A percentile compares a stretch with the other conserved stretches of the same genome.
phyloP scores from a whole-genome alignment of 1,139 yeast genomes.

The Waltiozyma sp. region DNA sequence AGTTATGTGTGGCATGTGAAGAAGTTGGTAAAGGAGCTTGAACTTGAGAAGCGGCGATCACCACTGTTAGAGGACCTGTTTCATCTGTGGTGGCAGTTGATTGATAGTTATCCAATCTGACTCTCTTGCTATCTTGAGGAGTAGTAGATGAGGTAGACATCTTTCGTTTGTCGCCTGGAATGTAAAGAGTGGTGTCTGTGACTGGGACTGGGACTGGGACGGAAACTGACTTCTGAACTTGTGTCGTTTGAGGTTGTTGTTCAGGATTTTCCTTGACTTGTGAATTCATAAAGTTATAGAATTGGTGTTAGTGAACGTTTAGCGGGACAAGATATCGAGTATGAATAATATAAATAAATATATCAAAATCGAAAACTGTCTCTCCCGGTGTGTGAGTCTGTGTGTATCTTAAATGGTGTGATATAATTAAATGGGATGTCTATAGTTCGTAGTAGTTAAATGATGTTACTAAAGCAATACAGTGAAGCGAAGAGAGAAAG shows the following conservation, averaged over 20 bases:
- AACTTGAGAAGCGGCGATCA: not conserved
- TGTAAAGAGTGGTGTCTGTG: constrained; percentile 1
- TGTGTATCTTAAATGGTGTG: too few relatives aligned
- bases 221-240: not conserved
- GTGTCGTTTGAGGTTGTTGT: not conserved
- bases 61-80: not conserved
- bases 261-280: not conserved
- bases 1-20: constrained; percentile 1
- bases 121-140: not conserved
- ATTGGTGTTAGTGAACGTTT: not conserved
- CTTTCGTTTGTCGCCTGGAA: constrained; percentile 1
- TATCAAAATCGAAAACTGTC: not conserved
- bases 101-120: not conserved
- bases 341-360: too few relatives aligned
- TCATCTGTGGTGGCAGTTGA: not conserved
- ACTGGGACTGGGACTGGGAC: constrained; percentile 3
- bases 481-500: too few relatives aligned
- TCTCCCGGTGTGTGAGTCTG: not conserved
- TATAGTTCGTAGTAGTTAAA: too few relatives aligned
- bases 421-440: not conserved
- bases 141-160: not conserved
- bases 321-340: not conserved
- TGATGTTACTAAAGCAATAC: too few relatives aligned
- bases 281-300: not conserved
- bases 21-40: not conserved